A percentile compares a stretch with the other conserved stretches of the same genome.
phyloP scores from a whole-genome alignment of 2,329 filamentous ascomycete species.

The Cercospora zeae-maydis region DNA sequence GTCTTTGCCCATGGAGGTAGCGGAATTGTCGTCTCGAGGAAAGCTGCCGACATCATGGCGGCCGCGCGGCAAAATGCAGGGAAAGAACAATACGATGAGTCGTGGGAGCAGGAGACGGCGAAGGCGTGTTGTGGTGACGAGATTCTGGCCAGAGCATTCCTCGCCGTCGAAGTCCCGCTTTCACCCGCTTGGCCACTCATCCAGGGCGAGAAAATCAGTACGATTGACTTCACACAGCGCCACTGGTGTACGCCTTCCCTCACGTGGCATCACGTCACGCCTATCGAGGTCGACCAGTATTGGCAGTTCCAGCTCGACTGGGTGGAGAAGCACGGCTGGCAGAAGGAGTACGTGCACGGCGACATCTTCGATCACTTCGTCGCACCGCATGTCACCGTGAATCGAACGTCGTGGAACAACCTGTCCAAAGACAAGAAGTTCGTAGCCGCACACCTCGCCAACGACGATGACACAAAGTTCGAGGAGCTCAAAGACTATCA shows the following conservation, averaged over 20 bases:
- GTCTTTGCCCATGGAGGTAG: constrained; percentile 44
- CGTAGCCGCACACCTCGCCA: constrained; percentile 21
- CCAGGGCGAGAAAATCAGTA: constrained; percentile 43
- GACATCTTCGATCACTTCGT: constrained; percentile 37
- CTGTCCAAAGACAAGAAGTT: constrained; percentile 32
- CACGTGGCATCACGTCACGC: constrained; percentile 38
- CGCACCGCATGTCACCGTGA: constrained; percentile 31
- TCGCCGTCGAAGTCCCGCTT: constrained; percentile 45
- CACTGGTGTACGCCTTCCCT: constrained; percentile 47
- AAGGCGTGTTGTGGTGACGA: constrained; percentile 56
- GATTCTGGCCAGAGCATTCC: constrained; percentile 50
- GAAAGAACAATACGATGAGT: constrained; percentile 33
- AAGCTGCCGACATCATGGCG: constrained; percentile 37
- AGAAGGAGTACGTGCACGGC: constrained; percentile 34
- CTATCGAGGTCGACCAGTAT: constrained; percentile 31
- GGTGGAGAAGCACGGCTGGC: constrained; percentile 32
- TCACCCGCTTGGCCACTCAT: constrained; percentile 45
- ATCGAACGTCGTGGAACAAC: constrained; percentile 37
- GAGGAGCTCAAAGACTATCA: constrained; percentile 27
- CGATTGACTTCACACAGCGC: constrained; percentile 41
- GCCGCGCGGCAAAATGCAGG: constrained; percentile 43
- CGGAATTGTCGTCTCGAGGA: constrained; percentile 46
- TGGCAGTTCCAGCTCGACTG: constrained; percentile 36
- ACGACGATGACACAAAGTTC: constrained; percentile 24
- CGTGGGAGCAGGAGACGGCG: constrained; percentile 44